These are phyloP conservation scores for Homolaphlyctis polyrhiza DNA, from an alignment of 371 early-diverging fungal species.

Conservation along the genomic window DNA sequence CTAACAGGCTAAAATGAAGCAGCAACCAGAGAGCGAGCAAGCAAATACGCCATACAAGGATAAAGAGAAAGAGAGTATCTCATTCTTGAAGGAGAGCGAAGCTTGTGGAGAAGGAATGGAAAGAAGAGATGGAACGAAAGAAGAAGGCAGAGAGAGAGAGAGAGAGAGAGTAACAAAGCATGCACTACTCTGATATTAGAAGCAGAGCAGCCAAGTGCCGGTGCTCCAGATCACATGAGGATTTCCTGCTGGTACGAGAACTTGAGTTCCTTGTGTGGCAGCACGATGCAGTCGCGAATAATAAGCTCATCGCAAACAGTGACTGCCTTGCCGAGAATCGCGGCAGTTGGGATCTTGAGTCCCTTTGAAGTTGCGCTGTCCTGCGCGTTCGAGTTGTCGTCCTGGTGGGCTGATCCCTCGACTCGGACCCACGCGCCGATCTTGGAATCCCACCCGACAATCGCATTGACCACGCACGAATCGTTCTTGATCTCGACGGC, in stretches of 20 bases:
- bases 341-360: constrained; percentile 83
- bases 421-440: constrained; percentile 92
- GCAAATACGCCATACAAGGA: no score
- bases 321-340: constrained; percentile 87
- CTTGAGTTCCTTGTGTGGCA: constrained; percentile 95
- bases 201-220: no score
- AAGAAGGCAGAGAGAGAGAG: background rate
- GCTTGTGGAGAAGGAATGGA: background rate
- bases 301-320: constrained; percentile 84
- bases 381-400: constrained; percentile 60
- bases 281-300: constrained; percentile 92
- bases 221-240: constrained; percentile 64
- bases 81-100: no score
- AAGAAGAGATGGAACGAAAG: background rate
- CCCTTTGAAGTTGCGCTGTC: constrained; percentile 63
- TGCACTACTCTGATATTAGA: no score
- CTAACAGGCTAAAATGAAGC: no score
- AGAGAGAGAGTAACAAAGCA: background rate
- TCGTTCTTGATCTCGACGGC: constrained; percentile 82
- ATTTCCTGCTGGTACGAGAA: constrained; percentile 88
- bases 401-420: constrained; percentile 73
- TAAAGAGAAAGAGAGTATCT: no score
- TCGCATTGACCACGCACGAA: constrained; percentile 80
- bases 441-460: constrained; percentile 94
- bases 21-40: no score